Conservation (phyloP, 306 rosid genomes). For the Castanea mollissima region DNA sequence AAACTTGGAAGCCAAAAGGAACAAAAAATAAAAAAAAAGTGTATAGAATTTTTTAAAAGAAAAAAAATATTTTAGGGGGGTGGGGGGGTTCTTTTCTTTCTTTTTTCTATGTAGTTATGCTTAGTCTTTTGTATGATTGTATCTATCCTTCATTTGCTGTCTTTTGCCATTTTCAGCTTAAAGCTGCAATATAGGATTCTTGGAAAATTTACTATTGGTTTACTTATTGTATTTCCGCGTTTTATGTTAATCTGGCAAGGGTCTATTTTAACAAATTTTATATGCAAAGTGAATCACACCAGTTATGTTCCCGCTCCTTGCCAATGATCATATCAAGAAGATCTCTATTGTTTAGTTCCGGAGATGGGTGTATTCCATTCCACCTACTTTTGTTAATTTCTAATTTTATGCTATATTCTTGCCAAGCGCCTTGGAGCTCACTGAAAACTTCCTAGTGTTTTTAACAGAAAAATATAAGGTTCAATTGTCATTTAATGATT, state of each 20-base stretch:
- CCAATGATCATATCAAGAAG: no score
- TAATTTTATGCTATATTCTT: no score
- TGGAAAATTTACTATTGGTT: constrained; percentile 20
- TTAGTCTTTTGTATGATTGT: constrained; percentile 6
- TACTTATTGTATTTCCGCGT: background rate
- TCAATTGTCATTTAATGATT: no score
- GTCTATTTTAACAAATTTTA: background rate
- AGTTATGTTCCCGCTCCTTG: background rate
- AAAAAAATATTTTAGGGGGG: background rate
- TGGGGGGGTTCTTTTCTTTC: background rate
- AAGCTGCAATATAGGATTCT: constrained; percentile 25
- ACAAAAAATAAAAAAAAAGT: constrained; percentile 37
- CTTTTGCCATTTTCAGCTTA: constrained; percentile 16
- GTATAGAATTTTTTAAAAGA: constrained; percentile 34
- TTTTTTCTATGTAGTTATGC: background rate
- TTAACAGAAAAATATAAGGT: no score
- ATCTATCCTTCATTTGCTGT: constrained; percentile 29
- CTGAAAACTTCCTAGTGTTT: no score
- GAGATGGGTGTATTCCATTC: no score
- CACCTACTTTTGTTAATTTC: no score
- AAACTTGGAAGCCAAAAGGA: constrained; percentile 76
- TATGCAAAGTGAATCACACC: background rate
- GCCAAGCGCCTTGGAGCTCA: no score
- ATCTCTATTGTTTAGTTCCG: no score
- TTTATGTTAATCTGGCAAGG: background rate